Evolutionary conservation across 2,329 filamentous ascomycete species (phyloP), one percentile per base, ranked within the genome.

Genomic region (Aspergillus tanneri): DNA sequence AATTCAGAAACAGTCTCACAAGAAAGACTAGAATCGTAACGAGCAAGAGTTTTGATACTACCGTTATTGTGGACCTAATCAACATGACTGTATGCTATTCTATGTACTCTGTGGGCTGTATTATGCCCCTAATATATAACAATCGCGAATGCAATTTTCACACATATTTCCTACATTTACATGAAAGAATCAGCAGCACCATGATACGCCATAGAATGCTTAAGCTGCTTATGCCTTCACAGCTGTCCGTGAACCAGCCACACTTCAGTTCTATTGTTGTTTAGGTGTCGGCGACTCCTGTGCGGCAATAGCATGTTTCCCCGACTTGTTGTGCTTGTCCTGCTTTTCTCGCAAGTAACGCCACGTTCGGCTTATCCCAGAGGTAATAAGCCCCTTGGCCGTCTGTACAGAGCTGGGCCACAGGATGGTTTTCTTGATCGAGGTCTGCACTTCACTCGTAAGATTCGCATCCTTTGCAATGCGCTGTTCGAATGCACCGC

Each of bases 401-500:
- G 85, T 93, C 71, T 99, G 92, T 4, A 84, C 84, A 2, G 88
- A 90, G 61, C 90, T 93, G 0, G 93, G 91, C 93, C 93, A 97
- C 47, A 83, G 82, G 60, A 97, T 89, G 0, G 95, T 97, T 65
- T 87, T 87, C 64, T 84, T 86, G 63, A 99, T 91, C 32, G 90
- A 87, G 28, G 79, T 77, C 25, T 85, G 81, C 14, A 97, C 83
- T 57, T 86, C 85, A 21, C 81, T 74, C 34, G 79, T 78, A n/a
- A 97, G 74, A 57, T 87, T 59, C 30, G 86, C 80, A 48, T 87
- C 86, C 37, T 77, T 76, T 0, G 87, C 90, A 58, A 99, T 93
- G 16, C 90, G 82, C 59, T 81, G 83, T 71, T 99, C 93, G 57
- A 99, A 97, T 1, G 82, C 81, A 37, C 90, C 89, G 9, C 88